These are phyloP conservation scores for Amanita muscaria DNA, from an alignment of 768 basidiomycete species.

Conservation along the genomic window DNA sequence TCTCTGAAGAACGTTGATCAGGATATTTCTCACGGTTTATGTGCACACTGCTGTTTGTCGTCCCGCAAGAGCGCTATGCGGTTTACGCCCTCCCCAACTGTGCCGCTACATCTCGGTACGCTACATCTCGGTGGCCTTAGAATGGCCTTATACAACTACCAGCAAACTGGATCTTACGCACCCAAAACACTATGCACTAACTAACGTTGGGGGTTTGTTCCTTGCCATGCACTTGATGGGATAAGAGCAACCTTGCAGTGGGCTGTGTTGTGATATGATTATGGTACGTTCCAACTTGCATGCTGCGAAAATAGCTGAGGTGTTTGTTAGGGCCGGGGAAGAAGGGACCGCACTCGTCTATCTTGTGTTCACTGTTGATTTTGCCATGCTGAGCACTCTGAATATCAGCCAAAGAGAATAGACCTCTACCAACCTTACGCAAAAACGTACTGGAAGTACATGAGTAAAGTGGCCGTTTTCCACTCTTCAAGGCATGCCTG, in stretches of 20 bases:
- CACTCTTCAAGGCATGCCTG: conserved; percentile 65
- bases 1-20: no score
- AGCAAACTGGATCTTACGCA: conserved; percentile 86
- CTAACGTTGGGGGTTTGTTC: conserved; percentile 44
- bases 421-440: conserved; percentile 77
- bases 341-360: conserved; percentile 60
- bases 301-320: background rate
- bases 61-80: conserved; percentile 59
- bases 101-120: no score
- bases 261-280: conserved; percentile 89
- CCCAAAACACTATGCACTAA: conserved; percentile 78
- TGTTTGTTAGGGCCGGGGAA: conserved; percentile 59
- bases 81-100: conserved; percentile 96
- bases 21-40: no score
- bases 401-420: conserved; percentile 72
- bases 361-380: background rate
- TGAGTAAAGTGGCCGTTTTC: background rate
- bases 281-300: conserved; percentile 45
- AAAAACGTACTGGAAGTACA: conserved; percentile 67
- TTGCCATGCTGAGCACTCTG: background rate
- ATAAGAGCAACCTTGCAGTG: conserved; percentile 72
- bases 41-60: no score
- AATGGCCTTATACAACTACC: conserved; percentile 88
- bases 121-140: conserved; percentile 92
- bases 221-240: conserved; percentile 77